These are phyloP conservation scores for Termitomyces sp. DNA, from an alignment of 768 basidiomycete species.

Conservation along the genomic window DNA sequence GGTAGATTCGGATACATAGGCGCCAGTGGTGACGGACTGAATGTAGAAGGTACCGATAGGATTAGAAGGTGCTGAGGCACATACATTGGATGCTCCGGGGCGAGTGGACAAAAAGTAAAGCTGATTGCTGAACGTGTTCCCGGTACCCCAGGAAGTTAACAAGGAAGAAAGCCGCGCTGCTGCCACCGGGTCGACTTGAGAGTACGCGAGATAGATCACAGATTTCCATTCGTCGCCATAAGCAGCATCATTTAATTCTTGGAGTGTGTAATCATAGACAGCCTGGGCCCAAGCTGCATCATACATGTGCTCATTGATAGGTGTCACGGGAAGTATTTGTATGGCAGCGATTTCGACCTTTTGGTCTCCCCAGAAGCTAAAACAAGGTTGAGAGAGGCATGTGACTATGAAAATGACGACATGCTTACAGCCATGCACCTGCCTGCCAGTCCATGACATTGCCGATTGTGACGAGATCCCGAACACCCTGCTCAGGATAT, in stretches of 20 bases:
- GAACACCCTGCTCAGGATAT: constrained; percentile 24
- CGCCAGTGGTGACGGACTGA: constrained; percentile 17
- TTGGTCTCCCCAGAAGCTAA: constrained; percentile 27
- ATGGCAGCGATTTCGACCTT: constrained; percentile 27
- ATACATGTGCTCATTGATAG: constrained; percentile 27
- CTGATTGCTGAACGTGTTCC: constrained; percentile 26
- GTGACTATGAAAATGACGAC: neutral
- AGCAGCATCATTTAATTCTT: constrained; percentile 20
- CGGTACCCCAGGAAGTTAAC: constrained; percentile 26
- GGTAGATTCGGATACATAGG: constrained; percentile 17
- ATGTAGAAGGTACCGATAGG: constrained; percentile 25
- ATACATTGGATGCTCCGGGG: constrained; percentile 21
- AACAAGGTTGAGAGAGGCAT: neutral
- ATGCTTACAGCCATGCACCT: constrained; percentile 29
- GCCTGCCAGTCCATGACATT: constrained; percentile 30
- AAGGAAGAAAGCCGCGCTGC: constrained; percentile 23
- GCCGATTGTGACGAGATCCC: constrained; percentile 26
- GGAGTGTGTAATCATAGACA: constrained; percentile 20
- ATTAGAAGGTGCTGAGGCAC: constrained; percentile 19
- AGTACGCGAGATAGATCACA: constrained; percentile 28
- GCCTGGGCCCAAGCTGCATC: constrained; percentile 24
- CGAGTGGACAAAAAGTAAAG: constrained; percentile 28
- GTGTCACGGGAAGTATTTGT: constrained; percentile 30
- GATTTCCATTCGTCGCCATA: constrained; percentile 28
- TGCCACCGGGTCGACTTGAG: constrained; percentile 19